Evolutionary conservation across 1,139 yeast genomes (phyloP).

Genomic region (Yamadazyma membranifaciens): DNA sequence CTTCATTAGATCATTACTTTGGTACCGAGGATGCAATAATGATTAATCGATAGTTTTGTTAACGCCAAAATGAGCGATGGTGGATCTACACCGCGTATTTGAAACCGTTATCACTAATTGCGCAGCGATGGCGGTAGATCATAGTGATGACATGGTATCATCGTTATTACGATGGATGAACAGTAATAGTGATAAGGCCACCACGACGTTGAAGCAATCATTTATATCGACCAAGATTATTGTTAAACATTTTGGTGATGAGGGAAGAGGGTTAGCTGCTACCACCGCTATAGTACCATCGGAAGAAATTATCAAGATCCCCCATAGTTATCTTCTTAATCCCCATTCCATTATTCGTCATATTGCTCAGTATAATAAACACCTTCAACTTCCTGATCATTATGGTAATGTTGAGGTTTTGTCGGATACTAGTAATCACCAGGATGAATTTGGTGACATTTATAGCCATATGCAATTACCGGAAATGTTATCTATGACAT

Average conservation of each 20-base stretch:
- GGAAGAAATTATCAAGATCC: conserved; percentile 53
- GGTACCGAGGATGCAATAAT: no score
- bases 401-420: conserved; percentile 22
- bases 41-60: no score
- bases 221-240: conserved; percentile 3
- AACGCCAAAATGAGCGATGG: no score
- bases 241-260: conserved; percentile 12
- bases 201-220: not conserved
- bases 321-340: conserved; percentile 60
- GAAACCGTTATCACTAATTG: not conserved
- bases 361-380: conserved; percentile 24
- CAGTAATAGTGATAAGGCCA: not conserved
- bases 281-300: conserved; percentile 28
- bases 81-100: no score
- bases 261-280: conserved; percentile 68
- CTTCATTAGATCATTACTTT: conserved; percentile 44
- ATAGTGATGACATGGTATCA: not conserved
- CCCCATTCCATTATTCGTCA: conserved; percentile 51
- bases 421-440: conserved; percentile 4
- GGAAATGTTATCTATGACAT: conserved; percentile 33
- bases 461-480: conserved; percentile 29
- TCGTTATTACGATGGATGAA: conserved; percentile 10
- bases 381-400: conserved; percentile 18
- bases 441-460: conserved; percentile 25
- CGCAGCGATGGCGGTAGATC: not conserved